Percentiles rank a stretch among this genome's conserved stretches.
Evolutionary conservation across 2,329 filamentous ascomycete genomes (phyloP).

Genomic region (Nemania sp.): DNA sequence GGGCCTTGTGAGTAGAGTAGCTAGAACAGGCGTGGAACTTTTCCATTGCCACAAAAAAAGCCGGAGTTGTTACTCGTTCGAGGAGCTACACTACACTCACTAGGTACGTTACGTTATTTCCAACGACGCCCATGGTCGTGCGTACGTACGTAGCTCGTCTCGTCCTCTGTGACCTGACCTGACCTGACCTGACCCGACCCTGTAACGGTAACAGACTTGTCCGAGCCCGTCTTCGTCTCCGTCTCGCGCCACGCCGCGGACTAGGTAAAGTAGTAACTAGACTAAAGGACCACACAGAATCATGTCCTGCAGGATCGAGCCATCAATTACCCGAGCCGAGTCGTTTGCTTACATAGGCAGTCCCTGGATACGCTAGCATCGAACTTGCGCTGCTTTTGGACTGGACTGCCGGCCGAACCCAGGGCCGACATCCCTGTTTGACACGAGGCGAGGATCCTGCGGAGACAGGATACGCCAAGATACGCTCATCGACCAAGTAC

Average conservation of each 20-base stretch:
- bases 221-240: not conserved
- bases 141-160: too few species aligned
- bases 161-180: conserved; percentile 1
- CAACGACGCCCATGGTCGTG: not conserved
- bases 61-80: too few species aligned
- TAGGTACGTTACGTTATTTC: too few species aligned
- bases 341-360: not conserved
- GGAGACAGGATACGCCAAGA: conserved; percentile 12
- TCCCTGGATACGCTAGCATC: not conserved
- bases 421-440: conserved; percentile 24
- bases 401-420: conserved; percentile 28
- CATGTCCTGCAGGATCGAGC: conserved; percentile 19
- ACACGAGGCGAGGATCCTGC: conserved; percentile 30
- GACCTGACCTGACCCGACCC: too few species aligned
- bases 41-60: not conserved
- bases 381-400: conserved; percentile 24
- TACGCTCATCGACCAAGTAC: not conserved
- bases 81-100: too few species aligned
- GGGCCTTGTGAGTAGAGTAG: conserved; percentile 2
- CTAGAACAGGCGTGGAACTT: conserved; percentile 1
- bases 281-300: conserved; percentile 7
- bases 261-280: too few species aligned
- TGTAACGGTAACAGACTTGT: not conserved
- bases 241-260: not conserved
- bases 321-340: conserved; percentile 10